Percentiles rank a stretch among this genome's conserved stretches.
phyloP scores from a whole-genome alignment of 2,329 filamentous ascomycete genomes.

The Penicillium sp. region DNA sequence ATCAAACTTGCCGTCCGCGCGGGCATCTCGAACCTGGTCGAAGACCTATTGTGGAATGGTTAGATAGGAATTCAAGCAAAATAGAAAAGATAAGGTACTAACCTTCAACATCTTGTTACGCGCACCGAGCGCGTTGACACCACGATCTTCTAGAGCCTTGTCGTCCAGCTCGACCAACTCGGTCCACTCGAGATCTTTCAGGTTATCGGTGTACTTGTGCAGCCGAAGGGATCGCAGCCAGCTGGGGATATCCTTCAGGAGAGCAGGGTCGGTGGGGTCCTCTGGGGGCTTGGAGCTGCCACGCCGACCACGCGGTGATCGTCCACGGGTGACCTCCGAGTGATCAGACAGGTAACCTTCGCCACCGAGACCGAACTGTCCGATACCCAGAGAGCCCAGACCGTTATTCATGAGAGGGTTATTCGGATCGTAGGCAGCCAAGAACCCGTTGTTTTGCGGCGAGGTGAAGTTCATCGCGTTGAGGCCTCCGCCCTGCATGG shows the following conservation, averaged over 20 bases:
- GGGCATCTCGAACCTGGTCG: slow-evolving; percentile 88
- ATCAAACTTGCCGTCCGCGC: slow-evolving; percentile 70
- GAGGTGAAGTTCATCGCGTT: slow-evolving; percentile 75
- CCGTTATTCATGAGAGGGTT: slow-evolving; percentile 73
- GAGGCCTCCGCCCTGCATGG: slow-evolving; percentile 70
- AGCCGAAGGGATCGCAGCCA: slow-evolving; percentile 94
- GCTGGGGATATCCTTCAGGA: slow-evolving; percentile 92
- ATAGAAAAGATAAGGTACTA: slow-evolving; percentile 28
- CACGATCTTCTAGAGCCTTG: slow-evolving; percentile 86
- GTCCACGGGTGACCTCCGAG: slow-evolving; percentile 85
- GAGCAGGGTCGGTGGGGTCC: slow-evolving; percentile 87
- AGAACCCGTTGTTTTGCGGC: slow-evolving; percentile 91
- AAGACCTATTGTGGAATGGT: slow-evolving; percentile 66
- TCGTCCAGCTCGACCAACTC: slow-evolving; percentile 92
- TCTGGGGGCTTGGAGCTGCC: slow-evolving; percentile 97
- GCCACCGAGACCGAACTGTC: slow-evolving; percentile 70
- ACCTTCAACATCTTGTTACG: slow-evolving; percentile 98
- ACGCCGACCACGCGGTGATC: slow-evolving; percentile 87
- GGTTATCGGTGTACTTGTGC: slow-evolving; percentile 98
- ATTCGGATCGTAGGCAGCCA: slow-evolving; percentile 80
- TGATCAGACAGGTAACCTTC: slow-evolving; percentile 94
- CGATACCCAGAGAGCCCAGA: slow-evolving; percentile 71
- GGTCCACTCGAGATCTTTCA: slow-evolving; percentile 97
- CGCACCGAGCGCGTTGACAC: slow-evolving; percentile 92
- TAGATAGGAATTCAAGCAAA: slow-evolving; percentile 16